Evolutionary conservation across 768 basidiomycete species (phyloP), one percentile per base, ranked within the genome.

Genomic region (Cantharellus anzutake): DNA sequence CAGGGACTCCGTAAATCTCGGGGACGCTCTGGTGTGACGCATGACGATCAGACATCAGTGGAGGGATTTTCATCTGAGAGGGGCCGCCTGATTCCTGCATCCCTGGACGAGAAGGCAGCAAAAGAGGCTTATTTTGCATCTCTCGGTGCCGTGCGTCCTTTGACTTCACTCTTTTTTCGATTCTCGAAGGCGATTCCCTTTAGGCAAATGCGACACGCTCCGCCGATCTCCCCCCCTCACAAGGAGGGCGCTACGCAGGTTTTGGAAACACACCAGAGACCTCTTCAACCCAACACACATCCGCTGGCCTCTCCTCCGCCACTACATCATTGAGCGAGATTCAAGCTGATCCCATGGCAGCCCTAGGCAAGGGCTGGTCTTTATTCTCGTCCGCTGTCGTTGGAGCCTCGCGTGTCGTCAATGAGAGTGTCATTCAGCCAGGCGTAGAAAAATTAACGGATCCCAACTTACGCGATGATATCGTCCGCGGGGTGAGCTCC

Each of bases 281-380:
- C 7, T 57, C 57, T 3, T 71, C 77, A 3, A 71, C 76, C 35
- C 74, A 78, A 58, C 78, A 86, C 69, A 83, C 88, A 2, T 79
- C 86, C 2, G 82, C 76, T 66, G 74, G 77, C 3, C 73, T 87
- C 48, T 89, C 89, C 2, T 92, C 89, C 38, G 79, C 83, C 41
- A 82, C 84, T 5, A 94, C 94, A 0, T 77, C 82, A 0, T 68
- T 97, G 2, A 70, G 73, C 48, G 93, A 99, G 20, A 71, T 98
- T 39, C 88, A 94, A 68, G 80, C 84, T 51, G 89, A 90, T 67
- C 94, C 94, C 0, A 70, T 84, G 42, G 81, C 79, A 4, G 93
- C 94, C 0, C 70, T 97, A 11, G 80, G 80, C 66, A 97, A 97
- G 73, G 91, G 93, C 51, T 98, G 96, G 96, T 89, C 90, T 35